Conservation (phyloP, 768 basidiomycete genomes). For the Trametes cinnabarina region DNA sequence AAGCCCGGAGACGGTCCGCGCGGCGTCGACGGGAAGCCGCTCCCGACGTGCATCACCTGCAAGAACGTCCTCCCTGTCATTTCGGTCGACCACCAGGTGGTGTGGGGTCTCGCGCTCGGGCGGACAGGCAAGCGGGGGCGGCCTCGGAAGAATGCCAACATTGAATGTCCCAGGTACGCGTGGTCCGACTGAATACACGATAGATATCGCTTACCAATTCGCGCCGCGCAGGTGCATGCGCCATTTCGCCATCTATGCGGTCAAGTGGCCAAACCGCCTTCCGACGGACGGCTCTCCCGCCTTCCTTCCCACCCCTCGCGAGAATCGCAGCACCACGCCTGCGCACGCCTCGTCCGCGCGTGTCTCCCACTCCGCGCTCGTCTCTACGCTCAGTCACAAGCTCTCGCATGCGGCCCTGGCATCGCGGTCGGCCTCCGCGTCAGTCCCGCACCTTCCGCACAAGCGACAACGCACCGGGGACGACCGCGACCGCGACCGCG, state of each 20-base stretch:
- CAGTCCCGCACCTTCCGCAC: slow-evolving; percentile 10
- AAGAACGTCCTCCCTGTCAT: slow-evolving; percentile 71
- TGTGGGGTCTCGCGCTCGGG: slow-evolving; percentile 67
- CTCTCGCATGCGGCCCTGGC: slow-evolving; percentile 40
- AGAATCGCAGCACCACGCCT: slow-evolving; percentile 32
- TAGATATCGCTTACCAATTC: not conserved
- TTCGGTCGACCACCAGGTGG: slow-evolving; percentile 68
- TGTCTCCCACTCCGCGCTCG: slow-evolving; percentile 49
- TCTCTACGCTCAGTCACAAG: slow-evolving; percentile 55
- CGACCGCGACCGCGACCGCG: slow-evolving; percentile 20
- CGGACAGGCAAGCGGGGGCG: slow-evolving; percentile 53
- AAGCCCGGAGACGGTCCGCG: slow-evolving; percentile 40
- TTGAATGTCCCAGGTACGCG: slow-evolving; percentile 74
- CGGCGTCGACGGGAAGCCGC: slow-evolving; percentile 62
- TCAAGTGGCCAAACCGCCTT: slow-evolving; percentile 67
- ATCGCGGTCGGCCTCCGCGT: slow-evolving; percentile 16
- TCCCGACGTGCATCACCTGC: slow-evolving; percentile 74
- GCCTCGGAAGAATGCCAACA: slow-evolving; percentile 40
- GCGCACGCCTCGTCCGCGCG: slow-evolving; percentile 39
- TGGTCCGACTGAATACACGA: not conserved
- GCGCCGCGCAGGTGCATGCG: slow-evolving; percentile 61
- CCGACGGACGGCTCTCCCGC: slow-evolving; percentile 46
- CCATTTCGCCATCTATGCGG: slow-evolving; percentile 73
- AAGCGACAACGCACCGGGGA: slow-evolving; percentile 20
- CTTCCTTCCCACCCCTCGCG: slow-evolving; percentile 43